phyloP scores from a whole-genome alignment of 2,329 filamentous ascomycete genomes.

The Fusarium secorum region DNA sequence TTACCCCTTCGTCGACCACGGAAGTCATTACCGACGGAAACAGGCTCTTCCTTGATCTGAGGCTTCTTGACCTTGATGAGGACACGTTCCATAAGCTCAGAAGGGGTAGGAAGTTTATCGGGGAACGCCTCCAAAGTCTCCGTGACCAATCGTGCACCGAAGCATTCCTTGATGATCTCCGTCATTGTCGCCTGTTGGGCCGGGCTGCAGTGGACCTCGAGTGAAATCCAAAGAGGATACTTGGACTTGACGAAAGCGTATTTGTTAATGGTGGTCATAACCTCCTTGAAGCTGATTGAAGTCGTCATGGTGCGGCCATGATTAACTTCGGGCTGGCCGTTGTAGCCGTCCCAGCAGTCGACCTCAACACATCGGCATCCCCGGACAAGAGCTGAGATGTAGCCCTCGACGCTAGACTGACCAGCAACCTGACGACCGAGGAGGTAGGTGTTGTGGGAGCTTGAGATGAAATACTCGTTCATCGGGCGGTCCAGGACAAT shows the following conservation, averaged over 20 bases:
- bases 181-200: constrained; percentile 89
- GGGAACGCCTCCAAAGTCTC: constrained; percentile 75
- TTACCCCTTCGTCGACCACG: constrained; percentile 63
- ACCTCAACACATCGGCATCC: constrained; percentile 97
- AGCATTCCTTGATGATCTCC: constrained; percentile 84
- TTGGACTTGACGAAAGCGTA: constrained; percentile 90
- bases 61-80: constrained; percentile 95
- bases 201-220: constrained; percentile 91
- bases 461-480: constrained; percentile 98
- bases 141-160: constrained; percentile 80
- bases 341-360: constrained; percentile 94
- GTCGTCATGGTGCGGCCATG: constrained; percentile 91
- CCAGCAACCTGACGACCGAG: constrained; percentile 89
- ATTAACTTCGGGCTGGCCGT: constrained; percentile 87
- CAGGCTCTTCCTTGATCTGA: constrained; percentile 52
- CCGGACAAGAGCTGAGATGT: constrained; percentile 85
- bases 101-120: constrained; percentile 80
- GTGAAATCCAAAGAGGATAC: constrained; percentile 91
- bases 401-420: constrained; percentile 91
- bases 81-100: constrained; percentile 82
- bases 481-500: constrained; percentile 80
- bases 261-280: constrained; percentile 90
- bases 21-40: constrained; percentile 42
- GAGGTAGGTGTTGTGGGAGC: constrained; percentile 98
- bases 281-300: constrained; percentile 87